phyloP scores from a whole-genome alignment of 305 asterid genomes.

The Solanum hybrid region DNA sequence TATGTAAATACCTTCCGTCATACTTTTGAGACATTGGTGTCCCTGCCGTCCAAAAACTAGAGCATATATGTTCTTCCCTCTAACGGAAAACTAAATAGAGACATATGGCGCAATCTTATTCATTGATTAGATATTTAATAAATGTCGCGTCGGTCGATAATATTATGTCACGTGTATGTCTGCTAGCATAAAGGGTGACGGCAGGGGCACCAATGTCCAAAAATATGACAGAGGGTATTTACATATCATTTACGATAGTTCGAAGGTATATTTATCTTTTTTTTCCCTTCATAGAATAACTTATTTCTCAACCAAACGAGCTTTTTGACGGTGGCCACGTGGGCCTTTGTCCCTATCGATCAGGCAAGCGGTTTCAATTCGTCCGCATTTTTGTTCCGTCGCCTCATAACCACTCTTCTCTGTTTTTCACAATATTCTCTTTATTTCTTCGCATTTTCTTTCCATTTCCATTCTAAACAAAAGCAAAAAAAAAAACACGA shows the following conservation, averaged over 20 bases:
- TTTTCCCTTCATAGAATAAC: neutral
- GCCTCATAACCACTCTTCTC: neutral
- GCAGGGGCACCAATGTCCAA: accelerated
- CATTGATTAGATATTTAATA: accelerated
- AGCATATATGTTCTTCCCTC: no score
- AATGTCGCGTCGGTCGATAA: no score
- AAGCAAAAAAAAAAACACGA: neutral
- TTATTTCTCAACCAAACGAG: neutral
- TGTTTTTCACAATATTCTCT: neutral
- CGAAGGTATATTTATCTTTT: no score
- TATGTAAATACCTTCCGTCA: neutral
- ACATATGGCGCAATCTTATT: neutral
- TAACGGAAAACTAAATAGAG: no score
- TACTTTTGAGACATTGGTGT: neutral
- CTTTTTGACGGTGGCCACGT: neutral
- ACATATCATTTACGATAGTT: no score
- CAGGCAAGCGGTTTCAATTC: neutral
- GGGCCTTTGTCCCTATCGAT: neutral
- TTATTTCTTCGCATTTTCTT: neutral
- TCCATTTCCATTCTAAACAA: neutral
- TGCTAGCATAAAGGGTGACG: no score
- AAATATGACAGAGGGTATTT: neutral
- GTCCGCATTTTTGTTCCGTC: neutral
- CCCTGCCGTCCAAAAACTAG: neutral
- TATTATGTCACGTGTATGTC: neutral